These are phyloP conservation scores for Mycena leptocephala DNA, from an alignment of 768 basidiomycete genomes.

Conservation along the genomic window DNA sequence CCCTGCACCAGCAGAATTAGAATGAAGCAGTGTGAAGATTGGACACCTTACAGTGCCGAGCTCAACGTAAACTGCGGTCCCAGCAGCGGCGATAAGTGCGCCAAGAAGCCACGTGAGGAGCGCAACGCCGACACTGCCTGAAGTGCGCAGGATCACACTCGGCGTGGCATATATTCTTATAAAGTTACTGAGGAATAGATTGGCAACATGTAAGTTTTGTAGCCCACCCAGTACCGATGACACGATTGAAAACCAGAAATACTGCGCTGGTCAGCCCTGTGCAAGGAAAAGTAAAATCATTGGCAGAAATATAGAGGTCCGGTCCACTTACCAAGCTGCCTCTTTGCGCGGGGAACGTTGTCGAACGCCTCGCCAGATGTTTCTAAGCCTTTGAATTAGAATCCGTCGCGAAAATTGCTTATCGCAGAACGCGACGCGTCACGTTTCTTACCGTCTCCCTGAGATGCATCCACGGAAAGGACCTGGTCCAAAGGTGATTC, in stretches of 20 bases:
- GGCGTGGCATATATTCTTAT: slow-evolving; percentile 81
- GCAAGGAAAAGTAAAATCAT: slow-evolving; percentile 11
- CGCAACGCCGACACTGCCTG: slow-evolving; percentile 81
- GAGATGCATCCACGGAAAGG: background rate
- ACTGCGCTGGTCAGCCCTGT: slow-evolving; percentile 69
- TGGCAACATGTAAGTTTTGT: background rate
- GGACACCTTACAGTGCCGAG: slow-evolving; percentile 73
- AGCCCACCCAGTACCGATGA: slow-evolving; percentile 81
- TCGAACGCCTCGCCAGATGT: slow-evolving; percentile 58
- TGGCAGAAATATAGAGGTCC: background rate
- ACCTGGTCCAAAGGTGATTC: background rate
- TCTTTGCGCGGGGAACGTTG: slow-evolving; percentile 63
- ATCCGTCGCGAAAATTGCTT: background rate
- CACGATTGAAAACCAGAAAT: slow-evolving; percentile 82
- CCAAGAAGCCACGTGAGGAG: slow-evolving; percentile 83
- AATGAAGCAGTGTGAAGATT: background rate
- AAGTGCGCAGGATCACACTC: slow-evolving; percentile 74
- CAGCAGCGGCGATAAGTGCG: slow-evolving; percentile 74
- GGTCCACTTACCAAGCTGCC: slow-evolving; percentile 63
- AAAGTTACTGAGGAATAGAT: background rate
- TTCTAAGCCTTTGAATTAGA: background rate
- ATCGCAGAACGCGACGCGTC: background rate
- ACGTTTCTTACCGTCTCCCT: slow-evolving; percentile 1
- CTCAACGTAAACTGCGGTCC: slow-evolving; percentile 83
- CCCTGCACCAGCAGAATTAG: slow-evolving; percentile 59